Conservation (phyloP, 169 alveolate species). For the Plasmodium coatneyi region DNA sequence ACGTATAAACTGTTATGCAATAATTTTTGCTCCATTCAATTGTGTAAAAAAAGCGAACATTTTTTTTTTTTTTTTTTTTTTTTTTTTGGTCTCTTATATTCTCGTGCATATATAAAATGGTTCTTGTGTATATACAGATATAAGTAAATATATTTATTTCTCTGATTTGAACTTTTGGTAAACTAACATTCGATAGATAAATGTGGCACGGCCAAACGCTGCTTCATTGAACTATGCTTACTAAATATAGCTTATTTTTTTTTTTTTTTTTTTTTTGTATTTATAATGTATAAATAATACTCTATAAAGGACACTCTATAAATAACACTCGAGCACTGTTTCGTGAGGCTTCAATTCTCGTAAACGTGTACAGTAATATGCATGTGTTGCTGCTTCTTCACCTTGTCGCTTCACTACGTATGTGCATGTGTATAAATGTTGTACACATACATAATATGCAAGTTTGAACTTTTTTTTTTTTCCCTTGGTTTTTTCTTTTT, state of each 20-base stretch:
- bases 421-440: neutral
- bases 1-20: slow-evolving; percentile 16
- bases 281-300: neutral
- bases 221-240: neutral
- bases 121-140: neutral
- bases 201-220: neutral
- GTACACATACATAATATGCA: neutral
- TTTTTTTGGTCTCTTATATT: neutral
- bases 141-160: neutral
- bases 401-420: neutral
- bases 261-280: neutral
- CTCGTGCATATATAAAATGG: slow-evolving; percentile 2
- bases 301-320: neutral
- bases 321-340: neutral
- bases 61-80: slow-evolving; percentile 7
- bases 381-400: neutral
- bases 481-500: neutral
- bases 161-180: neutral
- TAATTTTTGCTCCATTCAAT: neutral
- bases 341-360: neutral
- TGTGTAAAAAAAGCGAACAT: slow-evolving; percentile 1
- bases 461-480: neutral
- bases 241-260: neutral
- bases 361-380: neutral
- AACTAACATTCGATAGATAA: neutral